Conservation (phyloP, 176 grass and related monocot species). For the Canna indica region DNA sequence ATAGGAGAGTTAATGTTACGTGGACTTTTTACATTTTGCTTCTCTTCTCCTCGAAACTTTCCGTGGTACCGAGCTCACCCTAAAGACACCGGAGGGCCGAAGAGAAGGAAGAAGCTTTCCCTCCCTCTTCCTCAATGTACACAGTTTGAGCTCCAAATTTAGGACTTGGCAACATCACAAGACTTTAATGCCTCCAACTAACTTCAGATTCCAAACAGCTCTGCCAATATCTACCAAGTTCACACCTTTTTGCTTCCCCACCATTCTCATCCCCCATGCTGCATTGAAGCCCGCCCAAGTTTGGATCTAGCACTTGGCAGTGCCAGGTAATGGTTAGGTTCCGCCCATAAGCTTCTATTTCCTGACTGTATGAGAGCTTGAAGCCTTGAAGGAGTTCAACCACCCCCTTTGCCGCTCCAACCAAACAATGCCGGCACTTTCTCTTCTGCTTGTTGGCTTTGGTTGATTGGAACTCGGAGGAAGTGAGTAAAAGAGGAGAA, state of each 20-base stretch:
- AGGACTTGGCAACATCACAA: not conserved
- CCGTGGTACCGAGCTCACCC: too few species aligned
- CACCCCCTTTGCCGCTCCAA: not conserved
- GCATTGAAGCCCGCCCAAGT: not conserved
- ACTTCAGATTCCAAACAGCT: not conserved
- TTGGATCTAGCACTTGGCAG: not conserved
- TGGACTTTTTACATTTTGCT: too few species aligned
- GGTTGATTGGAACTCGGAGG: not conserved
- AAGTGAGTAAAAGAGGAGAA: not conserved
- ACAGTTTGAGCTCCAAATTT: too few species aligned
- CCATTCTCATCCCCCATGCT: not conserved
- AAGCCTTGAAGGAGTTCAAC: slow-evolving; percentile 17
- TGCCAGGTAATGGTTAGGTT: not conserved
- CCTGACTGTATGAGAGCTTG: not conserved
- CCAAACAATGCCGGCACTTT: slow-evolving; percentile 4
- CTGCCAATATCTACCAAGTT: not conserved
- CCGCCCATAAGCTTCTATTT: not conserved
- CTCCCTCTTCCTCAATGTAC: too few species aligned
- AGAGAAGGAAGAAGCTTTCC: too few species aligned
- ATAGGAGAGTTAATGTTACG: too few species aligned
- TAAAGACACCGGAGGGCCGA: too few species aligned
- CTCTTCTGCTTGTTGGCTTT: not conserved
- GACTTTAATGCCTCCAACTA: slow-evolving; percentile 3
- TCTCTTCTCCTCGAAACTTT: too few species aligned
- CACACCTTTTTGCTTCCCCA: not conserved